Evolutionary conservation across 129 eudicot species (phyloP), one percentile per base, ranked within the genome.

Genomic region (Saposhnikovia divaricata): DNA sequence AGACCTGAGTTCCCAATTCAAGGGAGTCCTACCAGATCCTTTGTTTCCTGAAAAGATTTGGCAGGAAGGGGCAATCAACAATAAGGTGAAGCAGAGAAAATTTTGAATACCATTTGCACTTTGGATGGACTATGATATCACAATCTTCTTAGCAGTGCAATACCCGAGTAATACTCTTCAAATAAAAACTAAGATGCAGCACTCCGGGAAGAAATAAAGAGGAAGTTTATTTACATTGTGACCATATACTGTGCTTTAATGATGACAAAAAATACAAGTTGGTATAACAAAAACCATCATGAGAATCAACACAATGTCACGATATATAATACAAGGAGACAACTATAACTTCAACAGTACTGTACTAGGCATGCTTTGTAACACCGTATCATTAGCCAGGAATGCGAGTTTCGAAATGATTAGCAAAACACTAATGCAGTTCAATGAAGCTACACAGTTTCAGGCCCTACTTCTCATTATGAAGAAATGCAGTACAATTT

Each of bases 11-110:
- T 93, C 91, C 96, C 96, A 93, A 43, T 84, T 93, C 53, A 93
- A 72, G 13, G 98, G 98, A 31, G 93, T 90, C 85, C 92, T 79
- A 8, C 97, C 91, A 68, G 93, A 88, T 13, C 96, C 97, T 84
- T 89, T 94, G 89, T 90, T 94, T 55, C 98, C 98, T 94, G 85
- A 74, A 37, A 75, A 74, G 27, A 65, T 42, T 27, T 13, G 40
- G 48, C 71, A 37, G 28, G 39, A 65, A 65, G 71, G 2, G 18
- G 21, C 40, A 66, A 25, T 66, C 9, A 66, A 66, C 72, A 66
- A 66, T 28, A 4, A 66, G 72, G 40, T 28, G 39, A 28, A 68
- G 21, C 19, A 68, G 23, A 68, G 23, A 14, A 68, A 31, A 4
- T 31, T 68, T 0, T 68, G 6, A 28, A 68, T 68, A 34, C 21